Evolutionary conservation across 192 early-diverging fungal species (phyloP).

Genomic region (Radiomyces spectabilis): DNA sequence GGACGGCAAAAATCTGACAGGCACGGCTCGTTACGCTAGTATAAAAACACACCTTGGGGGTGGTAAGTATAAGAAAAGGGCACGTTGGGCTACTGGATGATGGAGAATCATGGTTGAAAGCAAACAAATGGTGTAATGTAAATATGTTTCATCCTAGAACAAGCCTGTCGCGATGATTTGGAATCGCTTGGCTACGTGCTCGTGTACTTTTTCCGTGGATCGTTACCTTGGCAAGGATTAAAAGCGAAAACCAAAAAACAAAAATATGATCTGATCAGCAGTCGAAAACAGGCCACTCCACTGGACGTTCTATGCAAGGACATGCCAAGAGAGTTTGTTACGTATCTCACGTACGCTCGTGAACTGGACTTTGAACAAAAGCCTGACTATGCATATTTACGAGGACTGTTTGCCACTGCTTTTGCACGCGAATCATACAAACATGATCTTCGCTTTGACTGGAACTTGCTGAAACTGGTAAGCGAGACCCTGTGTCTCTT

Average conservation of each 20-base stretch:
- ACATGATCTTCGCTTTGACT: slow-evolving; percentile 87
- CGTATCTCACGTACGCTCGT: slow-evolving; percentile 80
- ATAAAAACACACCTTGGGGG: slow-evolving; percentile 80
- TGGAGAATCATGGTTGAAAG: no score
- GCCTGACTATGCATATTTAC: slow-evolving; percentile 87
- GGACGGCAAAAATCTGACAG: slow-evolving; percentile 86
- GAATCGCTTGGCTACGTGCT: neutral
- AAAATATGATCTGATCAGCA: neutral
- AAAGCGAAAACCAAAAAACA: neutral
- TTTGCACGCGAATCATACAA: slow-evolving; percentile 80
- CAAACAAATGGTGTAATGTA: neutral
- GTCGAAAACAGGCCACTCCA: neutral
- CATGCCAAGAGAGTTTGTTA: slow-evolving; percentile 59
- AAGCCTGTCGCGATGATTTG: neutral
- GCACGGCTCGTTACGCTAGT: slow-evolving; percentile 84
- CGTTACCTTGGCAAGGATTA: slow-evolving; percentile 2
- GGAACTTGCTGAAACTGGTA: no score
- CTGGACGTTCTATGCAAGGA: neutral
- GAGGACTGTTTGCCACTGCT: slow-evolving; percentile 78
- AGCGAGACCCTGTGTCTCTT: no score
- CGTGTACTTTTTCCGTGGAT: slow-evolving; percentile 1
- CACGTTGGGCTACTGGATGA: no score
- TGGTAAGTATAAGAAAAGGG: slow-evolving; percentile 41
- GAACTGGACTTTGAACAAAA: slow-evolving; percentile 86
- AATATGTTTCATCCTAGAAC: neutral